phyloP scores from a whole-genome alignment of 2,329 filamentous ascomycete genomes.

The Arthrocladium fulminans region DNA sequence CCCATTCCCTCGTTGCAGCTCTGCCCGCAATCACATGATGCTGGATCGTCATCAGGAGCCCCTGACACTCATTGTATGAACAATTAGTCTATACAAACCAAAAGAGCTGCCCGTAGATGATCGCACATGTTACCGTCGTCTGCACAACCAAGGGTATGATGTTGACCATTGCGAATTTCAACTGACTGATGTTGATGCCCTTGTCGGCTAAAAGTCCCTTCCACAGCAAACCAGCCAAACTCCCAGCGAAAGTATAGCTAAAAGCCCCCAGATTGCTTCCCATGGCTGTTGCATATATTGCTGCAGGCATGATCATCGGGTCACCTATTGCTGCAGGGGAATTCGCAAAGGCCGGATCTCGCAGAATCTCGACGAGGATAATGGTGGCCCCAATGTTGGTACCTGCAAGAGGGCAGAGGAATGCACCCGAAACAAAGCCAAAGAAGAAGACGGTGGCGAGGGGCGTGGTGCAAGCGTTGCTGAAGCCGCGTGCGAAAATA shows the following conservation, averaged over 20 bases:
- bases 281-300: constrained; percentile 21
- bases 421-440: constrained; percentile 19
- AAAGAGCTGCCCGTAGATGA: constrained; percentile 21
- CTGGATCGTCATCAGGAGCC: too few species aligned
- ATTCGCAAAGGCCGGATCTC: constrained; percentile 16
- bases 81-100: constrained; percentile 15
- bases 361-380: constrained; percentile 24
- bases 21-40: too few species aligned
- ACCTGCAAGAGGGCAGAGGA: constrained; percentile 21
- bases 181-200: constrained; percentile 17
- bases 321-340: constrained; percentile 13
- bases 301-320: constrained; percentile 13
- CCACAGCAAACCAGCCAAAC: constrained; percentile 22
- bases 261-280: constrained; percentile 24
- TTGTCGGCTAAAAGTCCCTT: constrained; percentile 19
- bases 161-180: constrained; percentile 21
- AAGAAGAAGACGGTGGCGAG: constrained; percentile 21
- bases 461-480: constrained; percentile 19
- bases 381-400: constrained; percentile 24
- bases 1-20: too few species aligned
- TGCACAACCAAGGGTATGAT: constrained; percentile 20
- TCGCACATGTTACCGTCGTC: constrained; percentile 16
- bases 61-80: background rate
- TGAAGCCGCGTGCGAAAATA: constrained; percentile 20
- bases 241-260: constrained; percentile 22